Base-by-base conservation (phyloP, 2,329 filamentous ascomycete species). In the Penicillium sp. region DNA sequence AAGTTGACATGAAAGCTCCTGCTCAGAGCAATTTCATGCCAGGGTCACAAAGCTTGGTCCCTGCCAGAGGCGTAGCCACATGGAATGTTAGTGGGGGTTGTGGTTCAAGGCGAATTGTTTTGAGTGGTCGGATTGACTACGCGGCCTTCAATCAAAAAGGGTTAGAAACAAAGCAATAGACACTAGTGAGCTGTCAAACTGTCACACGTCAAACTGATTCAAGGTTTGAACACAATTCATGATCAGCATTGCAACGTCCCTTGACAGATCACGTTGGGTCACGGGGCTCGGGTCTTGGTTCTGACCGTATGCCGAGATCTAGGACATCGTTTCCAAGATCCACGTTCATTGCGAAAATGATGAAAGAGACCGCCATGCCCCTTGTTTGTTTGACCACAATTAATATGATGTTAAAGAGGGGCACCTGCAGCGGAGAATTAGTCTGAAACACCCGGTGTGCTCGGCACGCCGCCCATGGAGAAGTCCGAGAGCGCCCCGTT, bases 401-500 rank as follows among this genome's bases (percentile, higher is more conserved):
- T 3, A 42, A 42, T 29, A 29, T 29, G 11, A 19, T 37, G 3
- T 29, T 33, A 9, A 21, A 16, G 25, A 42, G 50, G 29, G 39
- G 50, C 27, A 42, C 23, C 39, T 37, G 39, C 55, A 49, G 62
- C 59, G 55, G 53, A 57, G 39, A 58, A 54, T 58, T 46, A 51
- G 51, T 62, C 50, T 64, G 64, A 66, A 64, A 66, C 64, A 51
- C 35, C 49, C 50, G 59, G 43, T n/a, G 50, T 51, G 29, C 58
- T 60, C 57, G 61, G 59, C 55, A 55, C 54, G 29, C 62, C 45
- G 50, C 25, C 54, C 53, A 54, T 52, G 47, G 55, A 29, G 16
- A 35, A 29, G 42, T 46, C 50, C n/a, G 31, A 46, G 39, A 33
- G 50, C 33, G 31, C 33, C 43, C 48, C 27, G n/a, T 44, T 21